Base-by-base conservation (phyloP, 768 basidiomycete genomes). In the Mycena pura region DNA sequence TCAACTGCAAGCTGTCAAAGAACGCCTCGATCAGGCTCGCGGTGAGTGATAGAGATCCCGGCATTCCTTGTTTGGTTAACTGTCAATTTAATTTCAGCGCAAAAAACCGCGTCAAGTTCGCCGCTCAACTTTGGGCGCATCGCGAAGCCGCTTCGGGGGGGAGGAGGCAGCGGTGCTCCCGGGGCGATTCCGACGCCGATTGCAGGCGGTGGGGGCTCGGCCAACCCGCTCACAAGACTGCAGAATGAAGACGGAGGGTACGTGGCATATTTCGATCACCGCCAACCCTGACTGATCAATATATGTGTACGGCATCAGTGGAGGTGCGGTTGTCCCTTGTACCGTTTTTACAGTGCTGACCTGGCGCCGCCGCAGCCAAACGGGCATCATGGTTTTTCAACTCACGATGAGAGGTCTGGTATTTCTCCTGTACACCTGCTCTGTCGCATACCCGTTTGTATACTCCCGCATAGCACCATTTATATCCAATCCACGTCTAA, bases 331-430 rank as follows among this genome's bases (percentile, higher is more conserved):
- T 63, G 62, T 66, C 48, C 45, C 62, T 69, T 66, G 63, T 56
- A 25, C 53, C 43, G 62, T 60, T 55, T 64, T 65, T 69, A 45
- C 59, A 59, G 50, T 59, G 36, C 64, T 69, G 36, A 73, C 59
- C n/a, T n/a, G n/a, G 51, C 47, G 21, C 61, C 43, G 66, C 71
- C 68, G 36, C 76, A 92, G 92, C 91, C 66, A 95, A 95, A 80
- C 91, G 93, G 63, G 91, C 93, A 51, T 95, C 93, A 58, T 95
- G 93, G 93, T 95, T 95, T 78, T 95, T 95, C 83, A 91, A 89
- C 74, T 88, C 91, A 66, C 88, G 90, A 73, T 89, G 78, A 84
- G 69, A 39, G 60, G 19, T 48, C 15, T 39, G 34, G 22, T 55
- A 54, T 64, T 56, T 63, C 52, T 70, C 52, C 54, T 68, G 28